These are phyloP conservation scores for Fusarium sp. DNA, from an alignment of 2,329 filamentous ascomycete genomes.

Conservation along the genomic window DNA sequence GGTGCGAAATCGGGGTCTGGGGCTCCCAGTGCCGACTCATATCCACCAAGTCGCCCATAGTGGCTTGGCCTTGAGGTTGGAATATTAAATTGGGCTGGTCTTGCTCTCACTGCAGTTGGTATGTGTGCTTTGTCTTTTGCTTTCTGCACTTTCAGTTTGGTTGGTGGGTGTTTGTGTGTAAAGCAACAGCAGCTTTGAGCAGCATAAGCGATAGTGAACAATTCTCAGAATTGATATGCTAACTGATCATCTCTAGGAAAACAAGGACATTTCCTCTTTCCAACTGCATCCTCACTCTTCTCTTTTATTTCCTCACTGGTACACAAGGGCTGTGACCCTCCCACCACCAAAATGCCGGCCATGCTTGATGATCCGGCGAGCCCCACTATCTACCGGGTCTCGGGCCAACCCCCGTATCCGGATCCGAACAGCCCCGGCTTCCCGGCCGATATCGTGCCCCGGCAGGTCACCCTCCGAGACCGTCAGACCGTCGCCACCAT, in stretches of 20 bases:
- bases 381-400: slow-evolving; percentile 73
- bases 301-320: background rate
- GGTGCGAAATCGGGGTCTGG: slow-evolving; percentile 34
- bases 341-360: slow-evolving; percentile 68
- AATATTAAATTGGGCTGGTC: slow-evolving; percentile 26
- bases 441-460: slow-evolving; percentile 72
- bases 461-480: slow-evolving; percentile 82
- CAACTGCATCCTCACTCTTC: slow-evolving; percentile 15
- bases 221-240: slow-evolving; percentile 8
- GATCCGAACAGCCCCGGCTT: slow-evolving; percentile 67
- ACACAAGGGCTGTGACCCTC: slow-evolving; percentile 16
- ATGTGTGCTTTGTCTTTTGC: slow-evolving; percentile 24
- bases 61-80: slow-evolving; percentile 31
- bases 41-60: slow-evolving; percentile 25
- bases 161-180: slow-evolving; percentile 30
- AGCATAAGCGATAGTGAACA: slow-evolving; percentile 8
- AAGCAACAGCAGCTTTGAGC: slow-evolving; percentile 12
- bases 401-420: slow-evolving; percentile 71
- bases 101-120: slow-evolving; percentile 21
- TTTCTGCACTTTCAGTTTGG: slow-evolving; percentile 17
- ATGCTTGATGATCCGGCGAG: slow-evolving; percentile 79
- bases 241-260: slow-evolving; percentile 12
- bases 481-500: slow-evolving; percentile 84
- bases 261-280: background rate
- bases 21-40: slow-evolving; percentile 18